A percentile compares a stretch with the other conserved stretches of the same genome.
Evolutionary conservation across 148 eudicot genomes (phyloP).

Genomic region (Persicaria tinctoria): DNA sequence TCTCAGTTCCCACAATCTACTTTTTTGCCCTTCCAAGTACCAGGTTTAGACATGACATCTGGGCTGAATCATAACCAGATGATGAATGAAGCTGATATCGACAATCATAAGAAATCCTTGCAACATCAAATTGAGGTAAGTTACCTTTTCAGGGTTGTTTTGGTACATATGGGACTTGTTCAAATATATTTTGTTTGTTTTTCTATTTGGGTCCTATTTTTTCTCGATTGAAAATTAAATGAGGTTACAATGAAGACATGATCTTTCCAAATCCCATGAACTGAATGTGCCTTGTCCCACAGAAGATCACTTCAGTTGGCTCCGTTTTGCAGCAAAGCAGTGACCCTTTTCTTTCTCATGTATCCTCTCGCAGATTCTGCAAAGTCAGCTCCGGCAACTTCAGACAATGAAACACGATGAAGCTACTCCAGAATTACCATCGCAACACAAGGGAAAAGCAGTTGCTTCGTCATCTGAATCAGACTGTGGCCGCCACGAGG

Average conservation of each 20-base stretch:
- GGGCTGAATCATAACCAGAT: constrained; percentile 16
- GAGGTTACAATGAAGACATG: too few species aligned
- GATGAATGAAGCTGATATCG: constrained; percentile 31
- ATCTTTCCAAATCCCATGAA: not conserved
- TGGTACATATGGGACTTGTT: not conserved
- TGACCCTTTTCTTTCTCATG: too few species aligned
- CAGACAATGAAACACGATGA: constrained; percentile 33
- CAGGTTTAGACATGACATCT: constrained; percentile 20
- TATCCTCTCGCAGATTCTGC: constrained; percentile 35
- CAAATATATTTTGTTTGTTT: not conserved
- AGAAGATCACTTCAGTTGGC: too few species aligned
- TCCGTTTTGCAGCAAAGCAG: not conserved
- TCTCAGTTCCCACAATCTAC: constrained; percentile 34
- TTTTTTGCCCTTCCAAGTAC: constrained; percentile 27
- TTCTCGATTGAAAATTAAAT: too few species aligned
- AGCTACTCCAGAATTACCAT: constrained; percentile 19
- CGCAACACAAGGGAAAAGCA: constrained; percentile 37
- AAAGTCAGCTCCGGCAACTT: constrained; percentile 43
- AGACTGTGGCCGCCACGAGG: constrained; percentile 20
- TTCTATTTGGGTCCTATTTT: too few species aligned
- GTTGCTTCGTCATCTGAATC: constrained; percentile 30
- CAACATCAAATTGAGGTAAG: constrained; percentile 75
- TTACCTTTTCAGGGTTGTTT: not conserved
- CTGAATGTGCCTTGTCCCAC: not conserved
- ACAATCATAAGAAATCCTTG: constrained; percentile 39